A percentile compares a stretch with the other conserved stretches of the same genome.
Conservation (phyloP, 768 basidiomycete genomes). For the Phaffia australis region DNA sequence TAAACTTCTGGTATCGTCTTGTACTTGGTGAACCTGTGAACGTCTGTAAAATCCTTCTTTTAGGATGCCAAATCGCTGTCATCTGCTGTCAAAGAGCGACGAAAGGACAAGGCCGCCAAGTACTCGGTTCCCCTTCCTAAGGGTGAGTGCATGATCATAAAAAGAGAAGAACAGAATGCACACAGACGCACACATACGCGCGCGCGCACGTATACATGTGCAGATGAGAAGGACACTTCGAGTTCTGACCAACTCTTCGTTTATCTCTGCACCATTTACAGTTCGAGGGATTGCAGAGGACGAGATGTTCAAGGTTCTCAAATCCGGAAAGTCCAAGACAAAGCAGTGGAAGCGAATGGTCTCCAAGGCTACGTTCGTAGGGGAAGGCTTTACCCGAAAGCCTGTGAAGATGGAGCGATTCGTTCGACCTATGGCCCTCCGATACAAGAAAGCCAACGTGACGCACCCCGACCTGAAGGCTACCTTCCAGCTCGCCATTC, state of each 20-base stretch:
- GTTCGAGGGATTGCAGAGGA: constrained; percentile 97
- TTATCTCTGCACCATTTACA: too few species aligned
- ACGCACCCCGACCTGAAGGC: constrained; percentile 98
- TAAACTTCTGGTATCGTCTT: neutral
- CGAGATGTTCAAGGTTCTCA: constrained; percentile 99
- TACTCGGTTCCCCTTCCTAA: constrained; percentile 93
- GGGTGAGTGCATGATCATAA: constrained; percentile 12
- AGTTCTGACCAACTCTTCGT: too few species aligned
- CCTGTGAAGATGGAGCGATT: constrained; percentile 99
- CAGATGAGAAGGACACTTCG: too few species aligned
- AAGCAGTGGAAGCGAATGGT: constrained; percentile 99
- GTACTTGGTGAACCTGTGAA: neutral
- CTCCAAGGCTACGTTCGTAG: constrained; percentile 97
- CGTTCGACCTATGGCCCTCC: constrained; percentile 90
- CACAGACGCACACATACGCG: too few species aligned
- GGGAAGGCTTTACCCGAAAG: constrained; percentile 93
- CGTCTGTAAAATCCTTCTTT: neutral
- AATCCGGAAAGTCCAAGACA: constrained; percentile 89
- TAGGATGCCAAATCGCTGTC: constrained; percentile 88
- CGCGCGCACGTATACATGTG: too few species aligned
- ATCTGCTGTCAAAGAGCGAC: constrained; percentile 91
- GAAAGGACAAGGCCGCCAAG: constrained; percentile 98
- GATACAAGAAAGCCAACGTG: constrained; percentile 96
- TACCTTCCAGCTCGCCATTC: constrained; percentile 94
- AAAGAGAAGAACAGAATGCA: too few species aligned